These are phyloP conservation scores for Pseudozyma sp. DNA, from an alignment of 1,284 basidiomycete species.

Conservation along the genomic window DNA sequence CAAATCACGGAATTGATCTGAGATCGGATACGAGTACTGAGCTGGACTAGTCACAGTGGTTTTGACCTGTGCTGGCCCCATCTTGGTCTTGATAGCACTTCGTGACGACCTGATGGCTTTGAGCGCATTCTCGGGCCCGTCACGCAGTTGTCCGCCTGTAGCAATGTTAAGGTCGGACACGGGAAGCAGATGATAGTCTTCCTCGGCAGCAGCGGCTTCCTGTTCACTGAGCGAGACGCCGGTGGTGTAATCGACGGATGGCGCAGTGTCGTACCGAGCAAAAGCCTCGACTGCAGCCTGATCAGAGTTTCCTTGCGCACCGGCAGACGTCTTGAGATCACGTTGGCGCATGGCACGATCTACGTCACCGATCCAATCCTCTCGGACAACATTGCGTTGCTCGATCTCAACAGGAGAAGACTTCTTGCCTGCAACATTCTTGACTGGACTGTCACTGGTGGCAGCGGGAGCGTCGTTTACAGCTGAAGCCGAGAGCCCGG, in stretches of 20 bases:
- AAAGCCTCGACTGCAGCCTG: constrained; percentile 30
- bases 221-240: neutral
- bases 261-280: constrained; percentile 1
- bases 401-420: neutral
- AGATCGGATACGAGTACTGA: constrained; percentile 26
- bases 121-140: constrained; percentile 1
- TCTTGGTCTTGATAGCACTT: constrained; percentile 5
- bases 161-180: constrained; percentile 45
- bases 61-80: constrained; percentile 16
- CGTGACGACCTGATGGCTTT: neutral
- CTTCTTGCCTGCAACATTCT: neutral
- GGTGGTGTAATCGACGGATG: neutral
- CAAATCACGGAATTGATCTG: constrained; percentile 30
- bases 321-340: constrained; percentile 20
- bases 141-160: constrained; percentile 24
- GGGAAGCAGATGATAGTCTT: constrained; percentile 32
- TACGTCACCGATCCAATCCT: constrained; percentile 47
- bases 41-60: constrained; percentile 8
- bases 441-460: neutral
- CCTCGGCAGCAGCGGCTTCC: neutral
- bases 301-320: constrained; percentile 1
- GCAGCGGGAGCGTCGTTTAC: neutral
- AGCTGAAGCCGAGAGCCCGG: constrained; percentile 16
- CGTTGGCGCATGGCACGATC: constrained; percentile 36
- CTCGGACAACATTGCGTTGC: constrained; percentile 11